Percentiles rank a stretch among this genome's conserved stretches.
These are phyloP conservation scores for Aureobasidium sp. DNA, from an alignment of 2,329 filamentous ascomycete species.

Conservation along the genomic window DNA sequence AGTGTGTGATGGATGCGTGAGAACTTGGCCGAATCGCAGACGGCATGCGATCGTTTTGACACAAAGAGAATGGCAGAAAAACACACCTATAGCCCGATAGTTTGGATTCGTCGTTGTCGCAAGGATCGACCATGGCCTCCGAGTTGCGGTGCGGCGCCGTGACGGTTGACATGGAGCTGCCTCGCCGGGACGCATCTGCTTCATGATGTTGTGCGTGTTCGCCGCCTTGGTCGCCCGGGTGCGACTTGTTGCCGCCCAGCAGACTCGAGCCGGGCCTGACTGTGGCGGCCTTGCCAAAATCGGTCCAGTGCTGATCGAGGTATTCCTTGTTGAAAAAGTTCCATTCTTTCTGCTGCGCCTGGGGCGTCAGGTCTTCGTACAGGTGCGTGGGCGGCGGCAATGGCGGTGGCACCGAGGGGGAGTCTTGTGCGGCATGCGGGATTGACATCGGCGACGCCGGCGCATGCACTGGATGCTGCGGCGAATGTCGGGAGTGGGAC, in stretches of 20 bases:
- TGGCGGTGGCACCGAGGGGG: constrained; percentile 45
- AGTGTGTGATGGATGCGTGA: background rate
- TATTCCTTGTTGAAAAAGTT: constrained; percentile 45
- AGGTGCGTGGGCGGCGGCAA: constrained; percentile 55
- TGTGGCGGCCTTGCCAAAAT: constrained; percentile 38
- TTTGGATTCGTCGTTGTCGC: constrained; percentile 26
- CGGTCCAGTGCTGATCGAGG: constrained; percentile 34
- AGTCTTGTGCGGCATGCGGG: constrained; percentile 42
- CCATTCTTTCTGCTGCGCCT: constrained; percentile 53
- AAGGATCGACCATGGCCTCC: constrained; percentile 21
- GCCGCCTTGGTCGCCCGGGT: background rate
- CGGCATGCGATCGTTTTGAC: background rate
- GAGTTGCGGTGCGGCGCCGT: constrained; percentile 20
- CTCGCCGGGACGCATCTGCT: constrained; percentile 28
- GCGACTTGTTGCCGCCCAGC: constrained; percentile 25
- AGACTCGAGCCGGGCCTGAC: constrained; percentile 41
- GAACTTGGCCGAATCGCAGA: background rate
- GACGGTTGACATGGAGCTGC: constrained; percentile 31
- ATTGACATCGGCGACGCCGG: constrained; percentile 53
- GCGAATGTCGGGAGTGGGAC: constrained; percentile 28
- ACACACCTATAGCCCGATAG: constrained; percentile 36
- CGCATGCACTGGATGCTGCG: constrained; percentile 29
- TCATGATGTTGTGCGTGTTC: constrained; percentile 19
- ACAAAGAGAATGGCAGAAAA: background rate
- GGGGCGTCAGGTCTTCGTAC: constrained; percentile 39